Base-by-base conservation (phyloP, 1,284 basidiomycete genomes). In the Kalmanozyma brasiliensis region DNA sequence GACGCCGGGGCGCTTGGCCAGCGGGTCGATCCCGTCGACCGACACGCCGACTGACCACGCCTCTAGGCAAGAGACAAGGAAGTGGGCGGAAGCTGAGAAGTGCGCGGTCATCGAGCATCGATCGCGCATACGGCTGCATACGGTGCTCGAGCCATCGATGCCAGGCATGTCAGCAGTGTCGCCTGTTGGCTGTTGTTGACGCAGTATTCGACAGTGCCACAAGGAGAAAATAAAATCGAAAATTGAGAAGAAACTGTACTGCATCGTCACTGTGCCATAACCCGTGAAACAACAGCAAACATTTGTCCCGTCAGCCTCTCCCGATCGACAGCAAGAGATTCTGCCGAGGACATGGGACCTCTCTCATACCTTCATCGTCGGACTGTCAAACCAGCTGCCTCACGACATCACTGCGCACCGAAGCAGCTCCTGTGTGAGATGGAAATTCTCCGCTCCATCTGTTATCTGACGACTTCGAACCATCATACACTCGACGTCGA, bases 71-170 rank as follows among this genome's bases (percentile, higher is more conserved):
- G n/a, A n/a, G n/a, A n/a, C n/a, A n/a, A 44, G 4, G 17, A 23
- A 19, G 32, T 14, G 2, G 7, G n/a, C n/a, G n/a, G 35, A 43
- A 33, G 32, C 34, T 29, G 36, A 52, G 26, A 29, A 6, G 26
- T 29, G 11, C 48, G 38, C 45, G 37, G 60, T 63, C 60, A 56
- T 63, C 60, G 52, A 63, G 60, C 60, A 63, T 63, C 60, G 60
- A 63, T 52, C 44, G 60, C 38, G 52, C 60, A 62, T 62, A 22
- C 33, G 14, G 33, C n/a, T 56, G 52, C 59, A 55, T 45, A 4
- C 29, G 20, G 17, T 19, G 26, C 52, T 46, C 59, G 46, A 55
- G 36, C 46, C 46, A 55, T 32, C 41, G n/a, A n/a, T 19, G 20
- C 10, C 16, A n/a, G 19, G 20, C 10, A 17, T 10, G 32, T 8